Evolutionary conservation across 2,329 filamentous ascomycete species (phyloP).

Genomic region (Fusarium humuli): DNA sequence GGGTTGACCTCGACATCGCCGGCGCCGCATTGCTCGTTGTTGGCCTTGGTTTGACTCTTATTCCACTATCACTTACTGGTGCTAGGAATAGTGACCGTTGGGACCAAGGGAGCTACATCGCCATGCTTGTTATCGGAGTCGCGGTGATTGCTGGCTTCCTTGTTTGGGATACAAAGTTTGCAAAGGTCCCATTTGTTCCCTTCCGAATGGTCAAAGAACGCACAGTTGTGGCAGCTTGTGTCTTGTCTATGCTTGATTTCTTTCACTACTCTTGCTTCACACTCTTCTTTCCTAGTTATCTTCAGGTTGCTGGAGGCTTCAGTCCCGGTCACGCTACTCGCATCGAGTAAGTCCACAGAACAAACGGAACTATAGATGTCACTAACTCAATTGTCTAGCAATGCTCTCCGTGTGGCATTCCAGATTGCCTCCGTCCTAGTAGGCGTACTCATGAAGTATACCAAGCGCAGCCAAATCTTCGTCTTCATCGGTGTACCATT

Average conservation of each 20-base stretch:
- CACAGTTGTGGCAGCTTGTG: conserved; percentile 54
- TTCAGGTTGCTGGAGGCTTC: conserved; percentile 54
- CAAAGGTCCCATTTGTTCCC: conserved; percentile 54
- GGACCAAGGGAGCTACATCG: conserved; percentile 51
- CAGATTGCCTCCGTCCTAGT: conserved; percentile 53
- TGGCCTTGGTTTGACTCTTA: conserved; percentile 51
- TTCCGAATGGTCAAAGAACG: conserved; percentile 54
- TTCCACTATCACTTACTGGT: conserved; percentile 55
- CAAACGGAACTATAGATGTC: fast-evolving
- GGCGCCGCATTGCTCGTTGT: conserved; percentile 50
- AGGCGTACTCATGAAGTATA: conserved; percentile 53
- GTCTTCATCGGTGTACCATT: conserved; percentile 47
- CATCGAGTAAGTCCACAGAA: conserved; percentile 44
- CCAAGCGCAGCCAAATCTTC: conserved; percentile 51
- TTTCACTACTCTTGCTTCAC: conserved; percentile 55
- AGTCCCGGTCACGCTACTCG: conserved; percentile 52
- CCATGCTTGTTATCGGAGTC: conserved; percentile 49
- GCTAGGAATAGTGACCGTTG: conserved; percentile 49
- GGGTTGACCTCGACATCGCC: conserved; percentile 51
- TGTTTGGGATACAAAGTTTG: conserved; percentile 54
- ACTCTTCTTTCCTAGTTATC: conserved; percentile 56
- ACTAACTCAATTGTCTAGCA: conserved; percentile 25
- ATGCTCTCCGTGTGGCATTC: conserved; percentile 51
- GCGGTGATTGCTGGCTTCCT: conserved; percentile 45
- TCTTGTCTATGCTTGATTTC: conserved; percentile 53